These are phyloP conservation scores for Gossypium longicalyx DNA, from an alignment of 345 rosid genomes.

Conservation along the genomic window DNA sequence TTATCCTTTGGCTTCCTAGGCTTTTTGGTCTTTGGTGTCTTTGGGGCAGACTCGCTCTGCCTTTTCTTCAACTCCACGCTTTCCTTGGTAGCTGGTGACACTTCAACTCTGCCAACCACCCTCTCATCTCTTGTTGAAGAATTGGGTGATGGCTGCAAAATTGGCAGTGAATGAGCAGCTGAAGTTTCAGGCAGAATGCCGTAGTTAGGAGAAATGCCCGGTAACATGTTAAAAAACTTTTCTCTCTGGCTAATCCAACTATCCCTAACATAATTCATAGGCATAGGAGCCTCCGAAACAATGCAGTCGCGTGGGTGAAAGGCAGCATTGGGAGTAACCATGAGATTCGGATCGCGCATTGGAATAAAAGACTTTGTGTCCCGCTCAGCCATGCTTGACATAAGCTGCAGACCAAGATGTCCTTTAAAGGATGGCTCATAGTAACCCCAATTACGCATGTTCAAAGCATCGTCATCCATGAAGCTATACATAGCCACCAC, in stretches of 20 bases:
- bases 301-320: constrained; percentile 56
- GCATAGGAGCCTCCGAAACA: constrained; percentile 48
- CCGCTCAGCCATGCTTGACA: constrained; percentile 64
- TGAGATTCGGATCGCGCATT: constrained; percentile 63
- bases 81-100: constrained; percentile 39
- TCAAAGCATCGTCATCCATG: constrained; percentile 77
- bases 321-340: constrained; percentile 47
- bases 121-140: constrained; percentile 48
- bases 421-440: constrained; percentile 72
- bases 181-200: constrained; percentile 59
- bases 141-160: constrained; percentile 52
- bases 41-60: constrained; percentile 43
- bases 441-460: constrained; percentile 83
- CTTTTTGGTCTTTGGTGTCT: constrained; percentile 69
- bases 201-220: constrained; percentile 40
- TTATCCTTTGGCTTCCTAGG: constrained; percentile 75
- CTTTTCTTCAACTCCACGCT: constrained; percentile 57
- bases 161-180: constrained; percentile 55
- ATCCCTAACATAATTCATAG: constrained; percentile 59
- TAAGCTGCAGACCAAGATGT: constrained; percentile 72
- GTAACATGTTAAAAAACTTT: constrained; percentile 59
- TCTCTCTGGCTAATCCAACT: constrained; percentile 72
- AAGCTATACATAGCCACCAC: constrained; percentile 31
- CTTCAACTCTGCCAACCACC: constrained; percentile 46
- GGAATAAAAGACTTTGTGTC: constrained; percentile 66